These are phyloP conservation scores for Xerophyta viscosa DNA, from an alignment of 106 monocot genomes.

Conservation along the genomic window DNA sequence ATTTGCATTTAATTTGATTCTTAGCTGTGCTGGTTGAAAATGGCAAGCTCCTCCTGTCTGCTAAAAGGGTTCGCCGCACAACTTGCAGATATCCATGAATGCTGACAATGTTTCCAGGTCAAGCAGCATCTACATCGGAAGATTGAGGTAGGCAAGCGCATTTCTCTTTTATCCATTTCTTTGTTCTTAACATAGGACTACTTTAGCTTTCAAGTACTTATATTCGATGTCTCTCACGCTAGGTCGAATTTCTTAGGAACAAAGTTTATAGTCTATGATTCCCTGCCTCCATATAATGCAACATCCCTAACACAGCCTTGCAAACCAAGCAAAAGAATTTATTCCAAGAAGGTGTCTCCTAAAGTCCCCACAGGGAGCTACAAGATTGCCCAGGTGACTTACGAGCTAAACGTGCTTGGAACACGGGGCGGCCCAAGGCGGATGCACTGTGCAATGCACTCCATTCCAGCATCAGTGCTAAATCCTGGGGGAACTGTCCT, in stretches of 20 bases:
- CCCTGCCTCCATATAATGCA: constrained; percentile 31
- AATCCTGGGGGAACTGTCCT: constrained; percentile 43
- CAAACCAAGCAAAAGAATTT: constrained; percentile 19
- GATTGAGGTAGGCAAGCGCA: constrained; percentile 32
- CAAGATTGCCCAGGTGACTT: constrained; percentile 31
- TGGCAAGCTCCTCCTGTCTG: constrained; percentile 72
- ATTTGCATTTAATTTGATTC: too few species aligned
- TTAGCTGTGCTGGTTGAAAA: constrained; percentile 62
- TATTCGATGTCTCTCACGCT: not conserved
- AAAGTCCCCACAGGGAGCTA: constrained; percentile 32
- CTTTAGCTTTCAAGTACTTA: not conserved
- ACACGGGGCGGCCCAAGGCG: constrained; percentile 35
- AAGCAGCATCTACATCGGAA: constrained; percentile 54
- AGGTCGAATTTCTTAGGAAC: constrained; percentile 70
- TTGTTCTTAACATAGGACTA: too few species aligned
- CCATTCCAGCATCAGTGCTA: constrained; percentile 38
- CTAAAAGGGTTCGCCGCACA: constrained; percentile 44
- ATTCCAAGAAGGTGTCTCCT: constrained; percentile 42
- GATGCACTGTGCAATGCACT: constrained; percentile 46
- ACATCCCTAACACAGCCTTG: constrained; percentile 17
- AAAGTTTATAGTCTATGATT: constrained; percentile 37
- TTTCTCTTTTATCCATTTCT: too few species aligned
- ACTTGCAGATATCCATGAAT: constrained; percentile 62
- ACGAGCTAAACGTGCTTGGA: constrained; percentile 47
- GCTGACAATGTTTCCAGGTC: constrained; percentile 59